Percentiles rank a stretch among this genome's conserved stretches.
These are phyloP conservation scores for Apiotrichum gracile DNA, from an alignment of 1,284 basidiomycete genomes.

Conservation along the genomic window DNA sequence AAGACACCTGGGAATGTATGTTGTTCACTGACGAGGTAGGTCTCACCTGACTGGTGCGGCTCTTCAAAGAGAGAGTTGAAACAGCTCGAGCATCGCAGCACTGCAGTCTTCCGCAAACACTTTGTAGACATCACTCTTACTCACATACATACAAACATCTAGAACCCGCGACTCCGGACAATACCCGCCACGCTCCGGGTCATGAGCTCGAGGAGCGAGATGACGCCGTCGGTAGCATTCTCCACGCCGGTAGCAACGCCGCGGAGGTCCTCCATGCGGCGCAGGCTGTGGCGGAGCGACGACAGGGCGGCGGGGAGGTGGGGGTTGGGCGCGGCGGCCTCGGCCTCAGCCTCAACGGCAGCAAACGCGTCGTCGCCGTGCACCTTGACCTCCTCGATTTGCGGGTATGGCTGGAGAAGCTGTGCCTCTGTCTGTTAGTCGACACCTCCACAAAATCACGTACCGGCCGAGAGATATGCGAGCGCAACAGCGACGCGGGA, in stretches of 20 bases:
- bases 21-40: no score
- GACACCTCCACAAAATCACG: background rate
- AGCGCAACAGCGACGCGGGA: slow-evolving; percentile 26
- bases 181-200: slow-evolving; percentile 28
- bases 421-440: slow-evolving; percentile 29
- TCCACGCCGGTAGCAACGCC: slow-evolving; percentile 16
- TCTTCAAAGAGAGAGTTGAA: no score
- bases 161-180: slow-evolving; percentile 33
- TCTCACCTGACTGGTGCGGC: no score
- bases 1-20: no score
- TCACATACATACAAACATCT: background rate
- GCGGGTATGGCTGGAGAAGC: slow-evolving; percentile 33
- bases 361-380: background rate
- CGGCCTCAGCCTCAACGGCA: no score
- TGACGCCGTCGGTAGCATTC: slow-evolving; percentile 22
- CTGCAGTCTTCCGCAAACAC: no score
- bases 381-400: background rate
- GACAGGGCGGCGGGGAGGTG: slow-evolving; percentile 25
- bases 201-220: slow-evolving; percentile 29
- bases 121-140: no score
- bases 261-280: slow-evolving; percentile 16
- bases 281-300: slow-evolving; percentile 24
- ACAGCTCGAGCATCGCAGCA: no score
- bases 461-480: slow-evolving; percentile 36
- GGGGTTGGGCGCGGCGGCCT: slow-evolving; percentile 15